Conservation (phyloP, 139 green algal genomes). For the Nannochloris sp. region DNA sequence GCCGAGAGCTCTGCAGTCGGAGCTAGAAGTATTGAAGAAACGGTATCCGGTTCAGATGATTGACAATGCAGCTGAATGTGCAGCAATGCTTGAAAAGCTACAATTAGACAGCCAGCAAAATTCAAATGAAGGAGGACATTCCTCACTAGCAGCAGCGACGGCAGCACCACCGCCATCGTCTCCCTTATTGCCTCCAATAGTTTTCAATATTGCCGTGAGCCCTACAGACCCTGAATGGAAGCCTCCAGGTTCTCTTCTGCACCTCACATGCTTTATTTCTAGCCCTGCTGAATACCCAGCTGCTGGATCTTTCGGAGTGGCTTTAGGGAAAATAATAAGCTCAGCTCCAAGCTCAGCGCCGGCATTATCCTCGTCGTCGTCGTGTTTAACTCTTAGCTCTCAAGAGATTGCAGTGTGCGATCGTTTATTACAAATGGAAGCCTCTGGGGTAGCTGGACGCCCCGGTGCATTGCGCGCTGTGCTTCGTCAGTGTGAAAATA, state of each 20-base stretch:
- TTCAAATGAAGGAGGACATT: background rate
- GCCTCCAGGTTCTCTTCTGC: background rate
- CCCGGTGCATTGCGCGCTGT: background rate
- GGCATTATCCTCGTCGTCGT: no score
- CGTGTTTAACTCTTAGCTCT: background rate
- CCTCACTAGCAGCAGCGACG: background rate
- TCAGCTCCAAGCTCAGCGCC: no score
- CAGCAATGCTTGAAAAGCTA: background rate
- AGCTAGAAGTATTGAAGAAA: conserved; percentile 6
- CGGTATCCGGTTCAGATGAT: no score
- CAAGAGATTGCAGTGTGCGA: conserved; percentile 8
- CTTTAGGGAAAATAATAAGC: background rate
- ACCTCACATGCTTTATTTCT: background rate
- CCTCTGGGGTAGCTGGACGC: background rate
- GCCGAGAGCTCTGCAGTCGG: background rate
- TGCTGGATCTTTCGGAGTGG: background rate
- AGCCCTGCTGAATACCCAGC: background rate
- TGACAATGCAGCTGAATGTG: background rate
- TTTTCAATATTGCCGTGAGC: conserved; percentile 2
- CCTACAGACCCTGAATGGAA: conserved; percentile 20
- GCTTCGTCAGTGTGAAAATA: conserved; percentile 13
- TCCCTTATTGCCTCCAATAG: background rate
- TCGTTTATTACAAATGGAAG: conserved; percentile 1
- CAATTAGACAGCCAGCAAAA: background rate
- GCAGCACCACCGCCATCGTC: background rate